Base-by-base conservation (phyloP, 345 rosid genomes). In the Citrus maxima region DNA sequence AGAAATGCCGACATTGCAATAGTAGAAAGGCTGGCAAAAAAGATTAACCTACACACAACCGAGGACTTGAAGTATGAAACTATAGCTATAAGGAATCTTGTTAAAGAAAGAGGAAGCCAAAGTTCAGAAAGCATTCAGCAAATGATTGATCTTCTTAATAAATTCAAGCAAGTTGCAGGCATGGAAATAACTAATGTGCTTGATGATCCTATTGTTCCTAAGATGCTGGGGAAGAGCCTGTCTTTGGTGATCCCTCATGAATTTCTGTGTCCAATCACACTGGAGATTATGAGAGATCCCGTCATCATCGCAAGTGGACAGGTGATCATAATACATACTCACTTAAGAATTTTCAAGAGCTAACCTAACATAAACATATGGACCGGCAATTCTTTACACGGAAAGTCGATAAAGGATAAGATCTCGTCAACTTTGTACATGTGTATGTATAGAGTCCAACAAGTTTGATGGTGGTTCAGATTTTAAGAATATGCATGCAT, bases 241-340 rank as follows among this genome's bases (percentile, higher is more conserved):
- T 90, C 97, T 67, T 69, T 88, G 25, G 64, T 88, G 32, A 88
- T 94, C 73, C 98, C 98, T 24, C 85, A 88, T 35, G 98, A 92
- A 78, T 94, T 92, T 80, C 86, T 90, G 67, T 91, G 95, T 76
- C 97, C 97, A 7, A 92, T 94, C 75, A 89, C 97, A 0, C 91
- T 92, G 5, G 94, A 92, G 73, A 87, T 94, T 32, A 94, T 94
- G 93, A 83, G 73, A 7, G 94, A 94, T 64, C 98, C 98, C 13
- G 95, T 94, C 59, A 91, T 91, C 19, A 82, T 94, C 38, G 90
- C 95, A 4, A 84, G 86, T 70, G 97, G 98, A 77, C 97, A 91
- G 98, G 98, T 94, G 37, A 82, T 77, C 22, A 28, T 10, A 18
- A 24, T 38, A 38, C 10, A 8, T 0, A 8, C 27, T 21, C 12